A percentile compares a stretch with the other conserved stretches of the same genome.
Conservation (phyloP, 1,284 basidiomycete species). For the Pseudozyma sp. region DNA sequence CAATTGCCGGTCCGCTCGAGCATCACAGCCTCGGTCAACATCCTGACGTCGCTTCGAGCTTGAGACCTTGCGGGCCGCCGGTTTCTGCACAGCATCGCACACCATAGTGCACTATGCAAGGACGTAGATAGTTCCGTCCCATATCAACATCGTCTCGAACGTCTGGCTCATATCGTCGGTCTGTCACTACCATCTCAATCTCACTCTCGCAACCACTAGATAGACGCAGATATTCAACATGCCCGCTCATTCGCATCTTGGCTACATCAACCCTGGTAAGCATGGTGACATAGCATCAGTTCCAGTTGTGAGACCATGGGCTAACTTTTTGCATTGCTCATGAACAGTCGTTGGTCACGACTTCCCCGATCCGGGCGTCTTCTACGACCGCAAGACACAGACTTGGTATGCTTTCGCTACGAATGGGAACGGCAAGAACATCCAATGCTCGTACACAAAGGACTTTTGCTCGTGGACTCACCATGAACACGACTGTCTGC, state of each 20-base stretch:
- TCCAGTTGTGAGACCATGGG: too few relatives aligned
- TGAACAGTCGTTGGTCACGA: conserved; percentile 45
- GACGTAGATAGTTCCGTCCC: too few relatives aligned
- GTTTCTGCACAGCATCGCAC: too few relatives aligned
- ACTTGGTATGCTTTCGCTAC: conserved; percentile 55
- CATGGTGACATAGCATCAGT: too few relatives aligned
- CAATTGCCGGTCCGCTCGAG: background rate
- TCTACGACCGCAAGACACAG: conserved; percentile 38
- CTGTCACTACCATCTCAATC: background rate
- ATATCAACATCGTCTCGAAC: too few relatives aligned
- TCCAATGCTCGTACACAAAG: conserved; percentile 49
- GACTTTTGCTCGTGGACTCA: conserved; percentile 57
- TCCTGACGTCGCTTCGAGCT: background rate
- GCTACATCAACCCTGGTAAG: conserved; percentile 51
- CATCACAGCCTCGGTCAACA: conserved; percentile 1
- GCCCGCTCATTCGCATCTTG: conserved; percentile 53
- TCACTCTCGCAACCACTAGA: background rate
- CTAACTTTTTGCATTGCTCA: too few relatives aligned
- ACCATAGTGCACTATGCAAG: too few relatives aligned
- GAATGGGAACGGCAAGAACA: conserved; percentile 56
- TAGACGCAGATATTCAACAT: conserved; percentile 11
- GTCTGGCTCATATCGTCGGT: too few relatives aligned
- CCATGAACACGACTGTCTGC: conserved; percentile 53
- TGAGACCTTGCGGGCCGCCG: too few relatives aligned
- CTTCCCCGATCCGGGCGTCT: conserved; percentile 57